Percentiles rank a stretch among this genome's conserved stretches.
Evolutionary conservation across 1,284 basidiomycete genomes (phyloP).

Genomic region (Moesziomyces sp.): DNA sequence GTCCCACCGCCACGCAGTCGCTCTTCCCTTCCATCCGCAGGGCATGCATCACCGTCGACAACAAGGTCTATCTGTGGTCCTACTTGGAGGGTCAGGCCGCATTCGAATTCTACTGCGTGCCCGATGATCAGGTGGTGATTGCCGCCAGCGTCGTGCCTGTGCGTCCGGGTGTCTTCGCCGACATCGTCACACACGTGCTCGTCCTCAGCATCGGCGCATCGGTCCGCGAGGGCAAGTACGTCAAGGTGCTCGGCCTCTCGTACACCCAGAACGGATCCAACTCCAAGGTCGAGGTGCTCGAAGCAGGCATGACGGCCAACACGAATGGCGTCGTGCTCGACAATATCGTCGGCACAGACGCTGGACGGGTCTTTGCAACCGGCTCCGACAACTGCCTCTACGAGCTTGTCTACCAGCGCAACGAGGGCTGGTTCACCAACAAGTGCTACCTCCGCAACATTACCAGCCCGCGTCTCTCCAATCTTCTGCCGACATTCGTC

Average conservation of each 20-base stretch:
- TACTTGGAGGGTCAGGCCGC: slow-evolving; percentile 91
- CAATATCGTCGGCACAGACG: slow-evolving; percentile 80
- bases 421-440: slow-evolving; percentile 92
- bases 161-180: slow-evolving; percentile 80
- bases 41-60: slow-evolving; percentile 95
- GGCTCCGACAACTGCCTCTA: slow-evolving; percentile 89
- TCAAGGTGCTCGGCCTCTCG: slow-evolving; percentile 84
- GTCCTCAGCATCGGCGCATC: slow-evolving; percentile 80
- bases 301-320: slow-evolving; percentile 83
- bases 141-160: slow-evolving; percentile 70
- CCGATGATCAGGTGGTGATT: slow-evolving; percentile 84
- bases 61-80: slow-evolving; percentile 95
- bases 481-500: slow-evolving; percentile 64
- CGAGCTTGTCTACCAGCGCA: slow-evolving; percentile 91
- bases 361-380: slow-evolving; percentile 89
- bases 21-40: slow-evolving; percentile 91
- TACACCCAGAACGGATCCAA: slow-evolving; percentile 69
- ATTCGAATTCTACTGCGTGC: slow-evolving; percentile 87
- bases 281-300: slow-evolving; percentile 81
- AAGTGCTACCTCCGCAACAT: slow-evolving; percentile 79
- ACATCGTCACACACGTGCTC: slow-evolving; percentile 88
- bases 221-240: slow-evolving; percentile 73
- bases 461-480: slow-evolving; percentile 69
- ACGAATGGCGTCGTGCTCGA: slow-evolving; percentile 81
- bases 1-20: slow-evolving; percentile 71